Evolutionary conservation across 352 stramenopile genomes (phyloP).

Genomic region (Phytophthora kernoviae): DNA sequence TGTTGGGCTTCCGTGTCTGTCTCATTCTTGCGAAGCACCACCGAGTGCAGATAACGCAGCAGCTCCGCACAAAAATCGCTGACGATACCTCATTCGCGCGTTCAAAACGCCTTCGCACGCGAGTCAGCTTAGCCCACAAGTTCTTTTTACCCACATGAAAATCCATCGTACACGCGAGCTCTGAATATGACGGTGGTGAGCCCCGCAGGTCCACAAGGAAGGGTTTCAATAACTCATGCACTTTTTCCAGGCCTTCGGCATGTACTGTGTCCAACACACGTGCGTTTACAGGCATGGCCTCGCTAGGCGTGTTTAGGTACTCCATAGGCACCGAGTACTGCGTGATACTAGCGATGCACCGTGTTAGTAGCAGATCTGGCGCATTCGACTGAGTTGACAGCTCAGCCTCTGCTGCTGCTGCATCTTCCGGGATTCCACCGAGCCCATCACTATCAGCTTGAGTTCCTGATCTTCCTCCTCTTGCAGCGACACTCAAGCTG

Average conservation of each 20-base stretch:
- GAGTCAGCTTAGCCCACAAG: conserved; percentile 47
- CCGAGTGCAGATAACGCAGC: conserved; percentile 67
- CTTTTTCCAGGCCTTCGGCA: conserved; percentile 47
- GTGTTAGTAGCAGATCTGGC: conserved; percentile 53
- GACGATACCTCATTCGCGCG: conserved; percentile 67
- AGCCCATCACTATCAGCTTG: conserved; percentile 26
- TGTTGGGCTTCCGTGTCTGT: conserved; percentile 61
- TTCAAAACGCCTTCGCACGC: conserved; percentile 61
- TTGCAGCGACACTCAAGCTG: conserved; percentile 8
- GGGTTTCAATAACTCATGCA: conserved; percentile 52
- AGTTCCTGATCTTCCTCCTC: conserved; percentile 8
- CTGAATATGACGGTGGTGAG: conserved; percentile 31
- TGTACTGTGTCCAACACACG: conserved; percentile 52
- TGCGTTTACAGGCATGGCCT: conserved; percentile 63
- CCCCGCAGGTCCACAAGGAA: conserved; percentile 61
- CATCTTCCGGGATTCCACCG: conserved; percentile 52
- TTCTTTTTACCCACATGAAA: conserved; percentile 69
- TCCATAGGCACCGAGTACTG: conserved; percentile 58
- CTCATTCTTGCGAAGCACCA: conserved; percentile 73
- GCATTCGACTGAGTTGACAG: conserved; percentile 22
- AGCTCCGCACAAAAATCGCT: conserved; percentile 71
- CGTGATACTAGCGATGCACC: conserved; percentile 54
- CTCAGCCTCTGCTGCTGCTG: conserved; percentile 41
- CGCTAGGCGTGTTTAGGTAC: conserved; percentile 54
- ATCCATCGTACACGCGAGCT: conserved; percentile 52